Base-by-base conservation (phyloP, 164 flowering plant species). In the Tetracentron sinense region DNA sequence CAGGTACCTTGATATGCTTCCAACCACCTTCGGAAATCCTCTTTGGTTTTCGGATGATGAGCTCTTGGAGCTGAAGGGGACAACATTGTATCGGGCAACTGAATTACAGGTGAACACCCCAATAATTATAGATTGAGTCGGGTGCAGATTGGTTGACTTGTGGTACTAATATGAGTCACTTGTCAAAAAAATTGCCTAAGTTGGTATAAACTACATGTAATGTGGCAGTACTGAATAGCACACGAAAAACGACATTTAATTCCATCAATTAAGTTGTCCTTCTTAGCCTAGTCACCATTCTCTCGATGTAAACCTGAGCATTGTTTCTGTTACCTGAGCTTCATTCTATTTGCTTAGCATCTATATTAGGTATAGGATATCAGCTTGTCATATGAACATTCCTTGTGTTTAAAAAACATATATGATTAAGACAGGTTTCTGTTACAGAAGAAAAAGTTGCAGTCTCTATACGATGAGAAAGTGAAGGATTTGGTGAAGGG, bases 1-100 rank as follows among this genome's bases (percentile, higher is more conserved):
- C 62, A 92, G 99, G 86, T 95, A 90, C 69, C 77, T 92, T 64
- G 97, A 92, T 74, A 77, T 92, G 92, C 92, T 95, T 64, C 99
- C 99, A 7, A 71, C 78, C 38, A 77, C 81, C n/a, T 95, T 92
- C 69, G 91, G 88, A 22, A 92, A 74, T 71, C 85, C 99, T 8
- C 91, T 90, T 69, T 95, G 99, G 99, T 95, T 92, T 68, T 71
- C 74, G 52, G 91, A 95, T 63, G 88, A 83, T 19, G 97, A 90
- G 77, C 81, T 92, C 42, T 46, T 61, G 62, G 99, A 92, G 77
- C 77, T 94, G 52, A 88, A 81, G 74, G 99, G 97, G 15, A 91
- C 99, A 27, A 66, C 93, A 44, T 72, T 94, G 66, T 70, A 83
- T 72, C 74, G 76, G 28, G 99, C 99, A 27, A 83, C 90, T 54